Percentiles rank a stretch among this genome's conserved stretches.
These are phyloP conservation scores for Boletus huronensis DNA, from an alignment of 768 basidiomycete genomes.

Conservation along the genomic window DNA sequence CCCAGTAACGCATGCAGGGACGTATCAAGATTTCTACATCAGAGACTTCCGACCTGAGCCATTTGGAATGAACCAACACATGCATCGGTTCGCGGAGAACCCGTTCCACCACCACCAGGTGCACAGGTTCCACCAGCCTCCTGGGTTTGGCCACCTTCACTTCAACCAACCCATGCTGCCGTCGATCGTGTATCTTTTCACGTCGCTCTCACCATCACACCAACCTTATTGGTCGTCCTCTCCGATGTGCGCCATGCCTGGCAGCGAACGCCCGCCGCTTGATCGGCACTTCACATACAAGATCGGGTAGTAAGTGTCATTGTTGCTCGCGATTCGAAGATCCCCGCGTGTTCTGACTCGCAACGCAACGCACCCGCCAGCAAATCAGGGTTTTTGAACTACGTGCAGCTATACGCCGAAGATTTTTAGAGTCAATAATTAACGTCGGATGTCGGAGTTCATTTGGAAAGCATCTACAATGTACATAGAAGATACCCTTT, in stretches of 20 bases:
- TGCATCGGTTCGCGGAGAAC: conserved; percentile 4
- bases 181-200: conserved; percentile 42
- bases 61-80: conserved; percentile 13
- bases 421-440: conserved; percentile 29
- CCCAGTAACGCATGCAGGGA: conserved; percentile 41
- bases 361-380: conserved; percentile 12
- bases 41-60: conserved; percentile 31
- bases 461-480: neutral
- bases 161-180: conserved; percentile 31
- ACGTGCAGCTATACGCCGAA: conserved; percentile 37
- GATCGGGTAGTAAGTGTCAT: conserved; percentile 29
- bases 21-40: conserved; percentile 40
- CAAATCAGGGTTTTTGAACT: conserved; percentile 36
- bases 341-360: neutral
- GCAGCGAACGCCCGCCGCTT: conserved; percentile 18
- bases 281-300: conserved; percentile 28
- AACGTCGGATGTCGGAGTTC: neutral
- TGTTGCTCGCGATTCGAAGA: neutral
- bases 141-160: conserved; percentile 10
- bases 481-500: neutral
- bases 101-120: conserved; percentile 12
- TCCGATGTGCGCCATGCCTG: conserved; percentile 25
- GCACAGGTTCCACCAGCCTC: conserved; percentile 15
- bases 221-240: conserved; percentile 40
- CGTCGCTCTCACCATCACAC: conserved; percentile 32